A percentile compares a stretch with the other conserved stretches of the same genome.
Evolutionary conservation across 805 yeast species (phyloP).

Genomic region (Wickerhamomyces alni): DNA sequence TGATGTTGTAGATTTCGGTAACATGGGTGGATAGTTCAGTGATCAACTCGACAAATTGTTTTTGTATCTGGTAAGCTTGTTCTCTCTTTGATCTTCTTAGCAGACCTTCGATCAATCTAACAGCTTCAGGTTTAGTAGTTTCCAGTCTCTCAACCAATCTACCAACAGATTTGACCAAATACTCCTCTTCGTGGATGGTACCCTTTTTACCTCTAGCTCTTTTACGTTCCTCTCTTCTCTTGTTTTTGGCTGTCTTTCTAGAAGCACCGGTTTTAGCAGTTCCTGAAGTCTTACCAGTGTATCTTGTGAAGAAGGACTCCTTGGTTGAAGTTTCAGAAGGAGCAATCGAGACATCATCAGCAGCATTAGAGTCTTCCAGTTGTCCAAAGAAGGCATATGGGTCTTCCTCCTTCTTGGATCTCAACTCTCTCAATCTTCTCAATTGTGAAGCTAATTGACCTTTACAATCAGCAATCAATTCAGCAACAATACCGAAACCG

Average conservation of each 20-base stretch:
- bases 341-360: slow-evolving; percentile 92
- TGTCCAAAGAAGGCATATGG: slow-evolving; percentile 81
- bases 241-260: slow-evolving; percentile 85
- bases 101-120: slow-evolving; percentile 66
- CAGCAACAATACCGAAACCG: slow-evolving; percentile 83
- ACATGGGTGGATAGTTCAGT: slow-evolving; percentile 52
- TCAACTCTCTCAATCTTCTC: slow-evolving; percentile 73
- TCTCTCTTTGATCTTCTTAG: slow-evolving; percentile 65
- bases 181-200: slow-evolving; percentile 95
- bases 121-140: slow-evolving; percentile 69
- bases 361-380: slow-evolving; percentile 55
- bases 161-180: slow-evolving; percentile 80
- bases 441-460: slow-evolving; percentile 82
- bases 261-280: slow-evolving; percentile 97
- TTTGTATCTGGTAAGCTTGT: slow-evolving; percentile 80
- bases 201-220: slow-evolving; percentile 97
- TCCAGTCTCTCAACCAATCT: slow-evolving; percentile 79
- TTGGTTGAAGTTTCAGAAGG: slow-evolving; percentile 91
- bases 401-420: slow-evolving; percentile 77
- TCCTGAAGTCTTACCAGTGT: slow-evolving; percentile 93
- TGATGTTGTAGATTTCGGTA: slow-evolving; percentile 71
- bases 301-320: slow-evolving; percentile 89
- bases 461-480: slow-evolving; percentile 88
- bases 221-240: slow-evolving; percentile 92
- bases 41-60: slow-evolving; percentile 52